Conservation (phyloP, 176 grass and related monocot genomes). For the Stipa capillata region DNA sequence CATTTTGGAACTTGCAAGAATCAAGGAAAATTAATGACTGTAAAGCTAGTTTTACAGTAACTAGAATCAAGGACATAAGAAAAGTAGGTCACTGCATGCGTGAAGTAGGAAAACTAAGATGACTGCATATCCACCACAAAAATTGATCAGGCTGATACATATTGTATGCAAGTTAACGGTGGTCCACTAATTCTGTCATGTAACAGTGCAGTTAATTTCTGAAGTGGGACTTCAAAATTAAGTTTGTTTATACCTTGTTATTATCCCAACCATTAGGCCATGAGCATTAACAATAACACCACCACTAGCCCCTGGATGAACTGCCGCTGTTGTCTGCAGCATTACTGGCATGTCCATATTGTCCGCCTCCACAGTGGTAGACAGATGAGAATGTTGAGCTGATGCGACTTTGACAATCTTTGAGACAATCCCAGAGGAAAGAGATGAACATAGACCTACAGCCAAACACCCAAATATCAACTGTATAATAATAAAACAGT, state of each 20-base stretch:
- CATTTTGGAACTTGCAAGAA: not conserved
- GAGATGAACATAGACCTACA: constrained; percentile 61
- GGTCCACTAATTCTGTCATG: not conserved
- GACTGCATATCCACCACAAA: not conserved
- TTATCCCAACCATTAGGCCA: constrained; percentile 72
- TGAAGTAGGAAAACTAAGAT: not conserved
- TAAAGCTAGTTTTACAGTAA: not conserved
- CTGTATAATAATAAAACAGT: not conserved
- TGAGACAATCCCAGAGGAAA: constrained; percentile 75
- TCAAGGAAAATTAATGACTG: not conserved
- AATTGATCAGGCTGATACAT: not conserved
- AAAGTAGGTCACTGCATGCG: not conserved
- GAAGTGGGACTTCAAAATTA: no score
- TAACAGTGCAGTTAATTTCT: no score
- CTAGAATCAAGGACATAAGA: constrained; percentile 6
- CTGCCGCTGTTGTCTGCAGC: constrained; percentile 90
- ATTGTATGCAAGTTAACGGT: not conserved
- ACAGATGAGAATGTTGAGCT: constrained; percentile 23
- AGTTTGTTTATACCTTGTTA: constrained; percentile 69
- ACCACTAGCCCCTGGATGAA: constrained; percentile 90
- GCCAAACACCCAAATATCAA: constrained; percentile 21
- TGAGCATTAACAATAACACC: constrained; percentile 71
- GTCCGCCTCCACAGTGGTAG: constrained; percentile 13
- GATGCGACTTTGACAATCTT: constrained; percentile 51
- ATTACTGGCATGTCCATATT: constrained; percentile 57